Evolutionary conservation across 345 rosid genomes (phyloP), one percentile per base, ranked within the genome.

Genomic region (Ailanthus altissimus): DNA sequence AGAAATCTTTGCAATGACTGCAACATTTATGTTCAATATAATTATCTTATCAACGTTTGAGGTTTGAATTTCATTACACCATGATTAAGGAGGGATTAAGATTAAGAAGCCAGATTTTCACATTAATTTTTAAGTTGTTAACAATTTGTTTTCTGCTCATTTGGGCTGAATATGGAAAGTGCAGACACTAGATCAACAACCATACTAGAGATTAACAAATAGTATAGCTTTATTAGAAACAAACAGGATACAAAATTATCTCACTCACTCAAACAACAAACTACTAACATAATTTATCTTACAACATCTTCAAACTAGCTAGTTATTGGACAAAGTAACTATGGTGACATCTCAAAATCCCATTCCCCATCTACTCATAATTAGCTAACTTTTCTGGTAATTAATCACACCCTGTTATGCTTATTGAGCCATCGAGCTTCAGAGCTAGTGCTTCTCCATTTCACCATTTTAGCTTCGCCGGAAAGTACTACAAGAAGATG

Each of bases 381-480:
- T 25, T n/a, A n/a, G n/a, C 10, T 49, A 69, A 72, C 36, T 58
- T 59, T 53, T 16, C 75, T 58, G 6, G 6, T 43, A n/a, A 15
- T 10, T 8, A 23, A 70, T 38, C 49, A 38, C 32, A 38, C 32
- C 63, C 20, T 6, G 57, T 32, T 47, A 73, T 26, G 13, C 62
- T n/a, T n/a, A 65, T 53, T 65, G 25, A 50, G n/a, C 38, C 70
- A 46, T 68, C 32, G 23, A 58, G 65, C 36, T 49, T 14, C 53
- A 16, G 1, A 50, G 32, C 13, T 42, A 16, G 2, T 38, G 32
- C 13, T 42, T 26, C 53, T 10, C 3, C 7, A 28, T 25, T 66
- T 83, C 81, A 83, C 86, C 86, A 83, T 51, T 71, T 80, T 32
- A 80, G 81, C 67, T 77, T 78, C 0, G 14, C 77, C 0, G 83